Conservation (phyloP, 78 protist genomes). For the Andalucia godoyi region DNA sequence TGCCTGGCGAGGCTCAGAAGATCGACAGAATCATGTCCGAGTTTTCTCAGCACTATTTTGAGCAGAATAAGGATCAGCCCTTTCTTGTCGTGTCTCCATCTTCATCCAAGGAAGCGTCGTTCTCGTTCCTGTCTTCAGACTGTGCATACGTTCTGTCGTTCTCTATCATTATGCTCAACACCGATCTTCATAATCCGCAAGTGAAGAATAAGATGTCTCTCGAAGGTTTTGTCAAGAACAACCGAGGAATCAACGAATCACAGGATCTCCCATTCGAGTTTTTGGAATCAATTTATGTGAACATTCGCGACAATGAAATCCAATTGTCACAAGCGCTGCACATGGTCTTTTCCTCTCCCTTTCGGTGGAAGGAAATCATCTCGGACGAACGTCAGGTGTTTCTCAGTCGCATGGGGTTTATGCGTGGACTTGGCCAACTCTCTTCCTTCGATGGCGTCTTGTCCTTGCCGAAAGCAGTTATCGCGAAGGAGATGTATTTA, state of each 20-base stretch:
- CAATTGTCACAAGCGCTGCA: slow-evolving; percentile 47
- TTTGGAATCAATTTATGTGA: neutral
- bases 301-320: slow-evolving; percentile 8
- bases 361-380: slow-evolving; percentile 65
- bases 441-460: too few relatives aligned
- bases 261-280: slow-evolving; percentile 13
- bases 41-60: slow-evolving; percentile 24
- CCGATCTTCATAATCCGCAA: slow-evolving; percentile 47
- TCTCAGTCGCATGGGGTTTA: too few relatives aligned
- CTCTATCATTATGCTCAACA: slow-evolving; percentile 67
- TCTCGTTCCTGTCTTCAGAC: slow-evolving; percentile 23
- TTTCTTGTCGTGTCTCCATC: neutral
- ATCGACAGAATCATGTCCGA: slow-evolving; percentile 61
- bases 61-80: neutral
- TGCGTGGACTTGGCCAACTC: too few relatives aligned
- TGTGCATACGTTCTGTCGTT: slow-evolving; percentile 37
- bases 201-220: slow-evolving; percentile 18
- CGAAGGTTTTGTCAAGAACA: neutral
- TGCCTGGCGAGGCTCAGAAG: slow-evolving; percentile 77
- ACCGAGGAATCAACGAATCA: slow-evolving; percentile 30
- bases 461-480: too few relatives aligned
- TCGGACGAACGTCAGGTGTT: slow-evolving; percentile 65
- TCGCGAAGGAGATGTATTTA: slow-evolving; percentile 25
- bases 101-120: neutral
- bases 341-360: slow-evolving; percentile 85